Evolutionary conservation across 495 filamentous ascomycete genomes (phyloP).

Genomic region (Penicillium manginii): DNA sequence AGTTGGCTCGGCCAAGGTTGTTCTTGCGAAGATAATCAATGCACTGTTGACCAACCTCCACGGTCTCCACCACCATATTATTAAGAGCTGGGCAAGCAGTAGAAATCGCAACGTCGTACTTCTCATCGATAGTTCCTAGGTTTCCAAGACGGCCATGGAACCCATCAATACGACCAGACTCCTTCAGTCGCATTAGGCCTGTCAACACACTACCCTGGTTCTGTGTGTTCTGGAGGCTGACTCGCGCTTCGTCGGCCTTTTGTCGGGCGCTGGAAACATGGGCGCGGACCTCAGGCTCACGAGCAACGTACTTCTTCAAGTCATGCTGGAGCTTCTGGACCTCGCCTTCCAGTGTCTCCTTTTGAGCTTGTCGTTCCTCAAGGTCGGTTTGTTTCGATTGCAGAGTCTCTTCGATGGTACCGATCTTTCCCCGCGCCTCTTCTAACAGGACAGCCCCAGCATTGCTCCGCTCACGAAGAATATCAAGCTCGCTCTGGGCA

Average conservation of each 20-base stretch:
- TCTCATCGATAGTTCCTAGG: slow-evolving; percentile 90
- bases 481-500: slow-evolving; percentile 90
- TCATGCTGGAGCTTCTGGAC: slow-evolving; percentile 69
- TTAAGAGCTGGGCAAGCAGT: slow-evolving; percentile 90
- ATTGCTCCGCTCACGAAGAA: slow-evolving; percentile 84
- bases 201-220: slow-evolving; percentile 91
- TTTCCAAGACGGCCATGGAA: slow-evolving; percentile 97
- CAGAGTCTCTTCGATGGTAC: slow-evolving; percentile 68
- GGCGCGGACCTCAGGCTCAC: slow-evolving; percentile 78
- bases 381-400: slow-evolving; percentile 73
- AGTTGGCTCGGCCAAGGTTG: slow-evolving; percentile 94
- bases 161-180: slow-evolving; percentile 93
- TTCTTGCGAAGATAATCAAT: slow-evolving; percentile 98
- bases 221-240: slow-evolving; percentile 84
- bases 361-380: slow-evolving; percentile 73
- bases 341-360: slow-evolving; percentile 73
- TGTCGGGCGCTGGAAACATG: slow-evolving; percentile 86
- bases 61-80: slow-evolving; percentile 93
- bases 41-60: slow-evolving; percentile 94
- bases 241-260: slow-evolving; percentile 92
- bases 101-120: slow-evolving; percentile 95
- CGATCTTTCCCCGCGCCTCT: slow-evolving; percentile 81
- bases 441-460: slow-evolving; percentile 80
- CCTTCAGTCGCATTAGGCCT: slow-evolving; percentile 90
- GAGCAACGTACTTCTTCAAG: slow-evolving; percentile 67